These are phyloP conservation scores for Claviceps fusiformis DNA, from an alignment of 2,329 filamentous ascomycete genomes.

Conservation along the genomic window DNA sequence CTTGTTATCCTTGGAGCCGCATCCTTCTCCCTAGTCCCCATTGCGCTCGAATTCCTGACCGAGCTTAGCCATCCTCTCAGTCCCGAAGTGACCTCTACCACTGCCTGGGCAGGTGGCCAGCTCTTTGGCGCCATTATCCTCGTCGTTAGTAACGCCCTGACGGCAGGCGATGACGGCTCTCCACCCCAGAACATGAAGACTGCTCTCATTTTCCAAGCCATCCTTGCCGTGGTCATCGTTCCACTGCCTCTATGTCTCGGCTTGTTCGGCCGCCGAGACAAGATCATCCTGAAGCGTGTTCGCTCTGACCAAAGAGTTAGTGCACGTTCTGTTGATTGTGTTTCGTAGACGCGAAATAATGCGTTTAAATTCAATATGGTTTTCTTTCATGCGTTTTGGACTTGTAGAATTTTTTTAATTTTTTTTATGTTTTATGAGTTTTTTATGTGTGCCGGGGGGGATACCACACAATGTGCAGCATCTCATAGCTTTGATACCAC, in stretches of 20 bases:
- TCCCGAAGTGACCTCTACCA: slow-evolving; percentile 70
- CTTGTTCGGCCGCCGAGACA: slow-evolving; percentile 47
- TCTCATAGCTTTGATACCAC: not conserved
- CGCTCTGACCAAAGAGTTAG: slow-evolving; percentile 24
- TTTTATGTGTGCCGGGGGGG: too few species aligned
- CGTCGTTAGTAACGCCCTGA: slow-evolving; percentile 65
- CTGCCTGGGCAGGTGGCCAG: slow-evolving; percentile 81
- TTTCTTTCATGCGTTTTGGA: not conserved
- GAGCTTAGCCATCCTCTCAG: slow-evolving; percentile 79
- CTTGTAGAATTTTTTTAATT: not conserved
- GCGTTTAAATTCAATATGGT: too few species aligned
- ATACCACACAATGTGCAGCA: too few species aligned
- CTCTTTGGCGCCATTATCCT: slow-evolving; percentile 76
- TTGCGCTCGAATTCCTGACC: slow-evolving; percentile 74
- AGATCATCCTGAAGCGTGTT: slow-evolving; percentile 36
- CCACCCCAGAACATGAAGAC: slow-evolving; percentile 62
- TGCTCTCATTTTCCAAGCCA: slow-evolving; percentile 66
- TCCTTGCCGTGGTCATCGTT: slow-evolving; percentile 49
- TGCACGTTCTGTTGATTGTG: not conserved
- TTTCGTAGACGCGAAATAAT: not conserved
- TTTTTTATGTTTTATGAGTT: not conserved
- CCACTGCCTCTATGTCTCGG: slow-evolving; percentile 59
- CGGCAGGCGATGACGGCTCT: slow-evolving; percentile 32
- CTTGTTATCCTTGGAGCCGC: slow-evolving; percentile 66
- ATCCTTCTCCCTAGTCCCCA: slow-evolving; percentile 67